Evolutionary conservation across 2,329 filamentous ascomycete genomes (phyloP).

Genomic region (Cadophora sp.): DNA sequence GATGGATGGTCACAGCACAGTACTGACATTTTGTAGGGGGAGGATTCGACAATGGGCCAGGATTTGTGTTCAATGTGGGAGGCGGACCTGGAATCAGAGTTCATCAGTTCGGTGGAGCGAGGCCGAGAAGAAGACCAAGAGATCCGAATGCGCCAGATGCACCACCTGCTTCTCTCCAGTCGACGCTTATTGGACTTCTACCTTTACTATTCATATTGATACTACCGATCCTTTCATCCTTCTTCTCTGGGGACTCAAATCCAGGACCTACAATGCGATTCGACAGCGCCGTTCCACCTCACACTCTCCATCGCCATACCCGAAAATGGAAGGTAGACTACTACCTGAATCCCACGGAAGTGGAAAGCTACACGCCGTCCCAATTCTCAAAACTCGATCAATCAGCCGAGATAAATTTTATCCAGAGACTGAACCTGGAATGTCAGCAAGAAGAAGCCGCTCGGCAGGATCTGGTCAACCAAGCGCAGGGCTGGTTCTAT

Average conservation of each 20-base stretch:
- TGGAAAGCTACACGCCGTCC: constrained; percentile 70
- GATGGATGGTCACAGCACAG: constrained; percentile 7
- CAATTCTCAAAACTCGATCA: constrained; percentile 80
- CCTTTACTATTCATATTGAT: constrained; percentile 91
- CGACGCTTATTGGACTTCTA: constrained; percentile 74
- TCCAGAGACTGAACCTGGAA: constrained; percentile 69
- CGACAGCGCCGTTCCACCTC: constrained; percentile 71
- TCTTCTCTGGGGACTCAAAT: constrained; percentile 68
- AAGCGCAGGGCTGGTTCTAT: constrained; percentile 75
- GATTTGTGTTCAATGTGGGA: constrained; percentile 95
- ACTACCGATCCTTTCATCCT: constrained; percentile 79
- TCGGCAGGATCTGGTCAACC: constrained; percentile 61
- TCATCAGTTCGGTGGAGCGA: constrained; percentile 89
- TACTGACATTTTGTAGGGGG: constrained; percentile 44
- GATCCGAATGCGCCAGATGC: constrained; percentile 61
- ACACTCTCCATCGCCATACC: constrained; percentile 77
- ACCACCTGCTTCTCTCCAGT: constrained; percentile 56
- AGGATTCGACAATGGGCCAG: constrained; percentile 77
- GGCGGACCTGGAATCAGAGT: constrained; percentile 91
- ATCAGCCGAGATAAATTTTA: constrained; percentile 75
- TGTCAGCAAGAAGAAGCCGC: constrained; percentile 77
- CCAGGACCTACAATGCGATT: constrained; percentile 77
- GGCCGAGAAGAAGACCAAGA: constrained; percentile 78
- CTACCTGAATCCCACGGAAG: constrained; percentile 81
- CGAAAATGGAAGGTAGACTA: constrained; percentile 78